Base-by-base conservation (phyloP, 352 stramenopile genomes). In the Globisporangium takayamanum region DNA sequence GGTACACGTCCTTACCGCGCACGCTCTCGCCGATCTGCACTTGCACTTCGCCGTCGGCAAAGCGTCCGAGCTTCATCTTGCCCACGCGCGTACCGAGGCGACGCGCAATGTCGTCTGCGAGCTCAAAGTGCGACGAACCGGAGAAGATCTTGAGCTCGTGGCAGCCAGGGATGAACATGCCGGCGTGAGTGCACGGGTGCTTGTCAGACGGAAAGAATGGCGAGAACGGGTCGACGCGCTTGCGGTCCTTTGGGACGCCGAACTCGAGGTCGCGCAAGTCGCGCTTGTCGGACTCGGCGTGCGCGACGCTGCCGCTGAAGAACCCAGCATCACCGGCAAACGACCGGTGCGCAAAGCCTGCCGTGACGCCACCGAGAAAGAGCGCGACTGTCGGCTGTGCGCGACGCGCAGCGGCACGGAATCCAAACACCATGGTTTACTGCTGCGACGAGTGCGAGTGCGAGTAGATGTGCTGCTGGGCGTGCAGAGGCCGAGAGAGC, bases 81-180 rank as follows among this genome's bases (percentile, higher is more conserved):
- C 88, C 87, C 26, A 97, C 80, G 36, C 84, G 75, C 66, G 80
- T 96, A 51, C 89, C 89, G 20, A 97, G 75, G 49, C 83, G 75
- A 18, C 84, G 80, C 36, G 89, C 89, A 51, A 97, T 95, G 70
- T 96, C 85, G 60, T 97, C 86, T 6, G 89, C 88, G 28, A 97
- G 78, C 50, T 93, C 80, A 67, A 88, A 89, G 68, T 97, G 92
- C 50, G 85, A 94, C 72, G 89, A 96, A 57, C 89, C 89, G 3
- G 87, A 92, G 66, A 97, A 96, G 62, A 97, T 93, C 73, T 96
- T 96, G 62, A 97, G 89, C 70, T 97, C 89, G 68, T 95, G 85
- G 69, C 89, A 97, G 49, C 88, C 88, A 0, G 87, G 88, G 59
- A 96, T 94, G 69, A 97, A 97, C 84, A 95, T 93, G 51, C 89